Evolutionary conservation across 2,329 filamentous ascomycete species (phyloP), one percentile per base, ranked within the genome.

Genomic region (Fusarium euwallaceae): DNA sequence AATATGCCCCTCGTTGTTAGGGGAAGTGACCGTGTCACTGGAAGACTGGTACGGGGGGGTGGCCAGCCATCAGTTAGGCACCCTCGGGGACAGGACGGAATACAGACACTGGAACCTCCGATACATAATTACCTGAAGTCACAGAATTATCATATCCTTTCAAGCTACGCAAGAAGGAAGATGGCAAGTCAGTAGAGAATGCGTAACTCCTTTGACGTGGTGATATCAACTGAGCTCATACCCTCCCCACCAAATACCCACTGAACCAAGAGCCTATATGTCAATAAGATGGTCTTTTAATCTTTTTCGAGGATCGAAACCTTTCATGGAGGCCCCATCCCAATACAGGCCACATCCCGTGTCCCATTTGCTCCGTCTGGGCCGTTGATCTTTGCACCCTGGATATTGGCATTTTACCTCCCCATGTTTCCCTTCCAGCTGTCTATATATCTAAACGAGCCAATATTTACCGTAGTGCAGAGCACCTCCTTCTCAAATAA

Each of bases 401-500:
- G 3, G 2, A 27, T 27, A 27, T 27, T 27, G 24, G 6, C 24
- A 27, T 7, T 27, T 27, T 27, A 27, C 24, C 43, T 9, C 43
- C 16, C 43, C 43, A 48, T 14, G 12, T 48, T 24, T 24, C 8
- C 43, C 14, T 17, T 17, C 43, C 14, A 2, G 22, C 22, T 17
- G 4, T 17, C 2, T 27, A 48, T 48, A 5, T 48, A 17, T 16
- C 8, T 16, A 5, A 4, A 17, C 2, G 8, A 1, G 1, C 22
- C 4, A 17, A 6, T 27, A 2, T 24, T 16, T 24, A 9, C 22
- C 22, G 22, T 48, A 1, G 1, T 34, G 11, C 2, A 2, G 32
- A 10, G 1, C 1, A 16, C 5, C 2, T 16, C 3, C 12, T 9
- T 16, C 43, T 9, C 4, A 45, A 9, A 9, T 16, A 8, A 2